Evolutionary conservation across 306 rosid species (phyloP).

Genomic region (Lagenaria siceraria): DNA sequence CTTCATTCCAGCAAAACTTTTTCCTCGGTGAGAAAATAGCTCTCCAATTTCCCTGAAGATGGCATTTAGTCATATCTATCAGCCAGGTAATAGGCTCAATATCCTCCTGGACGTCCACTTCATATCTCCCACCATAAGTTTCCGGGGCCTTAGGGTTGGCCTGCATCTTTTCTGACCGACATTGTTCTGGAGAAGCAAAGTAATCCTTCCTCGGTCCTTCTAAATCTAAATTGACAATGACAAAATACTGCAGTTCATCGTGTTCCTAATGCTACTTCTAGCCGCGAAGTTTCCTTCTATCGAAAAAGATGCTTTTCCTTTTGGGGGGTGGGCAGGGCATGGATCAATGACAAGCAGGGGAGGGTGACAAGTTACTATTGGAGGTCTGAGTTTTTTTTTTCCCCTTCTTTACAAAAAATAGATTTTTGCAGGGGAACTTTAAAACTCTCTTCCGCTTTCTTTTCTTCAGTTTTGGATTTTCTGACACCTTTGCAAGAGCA

Average conservation of each 20-base stretch:
- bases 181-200: not conserved
- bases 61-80: not conserved
- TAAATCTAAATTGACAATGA: not conserved
- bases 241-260: not conserved
- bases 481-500: not conserved
- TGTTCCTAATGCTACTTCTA: not conserved
- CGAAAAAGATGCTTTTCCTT: not conserved
- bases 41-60: not conserved
- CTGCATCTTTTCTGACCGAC: not conserved
- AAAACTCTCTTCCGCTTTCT: not conserved
- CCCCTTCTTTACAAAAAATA: not conserved
- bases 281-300: not conserved
- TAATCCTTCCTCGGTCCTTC: not conserved
- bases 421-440: not conserved
- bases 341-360: not conserved
- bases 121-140: not conserved
- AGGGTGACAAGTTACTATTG: not conserved
- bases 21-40: not conserved
- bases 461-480: not conserved
- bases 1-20: not conserved
- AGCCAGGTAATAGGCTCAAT: not conserved
- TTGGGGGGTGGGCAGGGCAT: no score
- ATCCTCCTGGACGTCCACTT: not conserved
- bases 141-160: not conserved
- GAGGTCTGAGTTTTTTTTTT: not conserved